Percentiles rank a stretch among this genome's conserved stretches.
phyloP scores from a whole-genome alignment of 1,284 basidiomycete genomes.

The Puccinia polysora region DNA sequence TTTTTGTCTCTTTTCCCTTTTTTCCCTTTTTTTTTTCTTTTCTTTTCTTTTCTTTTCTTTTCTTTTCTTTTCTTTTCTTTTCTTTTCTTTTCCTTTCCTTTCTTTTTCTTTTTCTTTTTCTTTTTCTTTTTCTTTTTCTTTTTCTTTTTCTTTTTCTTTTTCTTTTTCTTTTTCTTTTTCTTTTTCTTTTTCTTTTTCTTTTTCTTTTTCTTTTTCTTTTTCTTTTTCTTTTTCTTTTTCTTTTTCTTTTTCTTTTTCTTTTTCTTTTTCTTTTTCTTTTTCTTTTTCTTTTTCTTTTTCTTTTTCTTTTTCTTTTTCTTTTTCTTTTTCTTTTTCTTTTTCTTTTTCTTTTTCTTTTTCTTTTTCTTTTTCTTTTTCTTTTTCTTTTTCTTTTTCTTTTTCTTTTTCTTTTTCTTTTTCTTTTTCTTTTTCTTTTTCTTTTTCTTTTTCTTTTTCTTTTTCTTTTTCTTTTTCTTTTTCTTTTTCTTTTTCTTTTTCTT shows the following conservation, averaged over 20 bases:
- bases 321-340: no score
- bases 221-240: not conserved
- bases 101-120: not conserved
- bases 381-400: no score
- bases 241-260: not conserved
- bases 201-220: not conserved
- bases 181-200: not conserved
- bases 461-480: no score
- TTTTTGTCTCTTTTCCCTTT: not conserved
- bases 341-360: no score
- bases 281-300: constrained; percentile 1
- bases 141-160: not conserved
- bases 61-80: not conserved
- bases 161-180: not conserved
- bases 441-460: no score
- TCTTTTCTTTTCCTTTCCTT: not conserved
- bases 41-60: not conserved
- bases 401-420: no score
- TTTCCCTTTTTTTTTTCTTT: not conserved
- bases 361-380: no score
- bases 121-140: not conserved
- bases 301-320: no score
- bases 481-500: no score
- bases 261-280: constrained; percentile 1
- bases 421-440: no score